Base-by-base conservation (phyloP, 768 basidiomycete genomes). In the Lactarius tabidus region DNA sequence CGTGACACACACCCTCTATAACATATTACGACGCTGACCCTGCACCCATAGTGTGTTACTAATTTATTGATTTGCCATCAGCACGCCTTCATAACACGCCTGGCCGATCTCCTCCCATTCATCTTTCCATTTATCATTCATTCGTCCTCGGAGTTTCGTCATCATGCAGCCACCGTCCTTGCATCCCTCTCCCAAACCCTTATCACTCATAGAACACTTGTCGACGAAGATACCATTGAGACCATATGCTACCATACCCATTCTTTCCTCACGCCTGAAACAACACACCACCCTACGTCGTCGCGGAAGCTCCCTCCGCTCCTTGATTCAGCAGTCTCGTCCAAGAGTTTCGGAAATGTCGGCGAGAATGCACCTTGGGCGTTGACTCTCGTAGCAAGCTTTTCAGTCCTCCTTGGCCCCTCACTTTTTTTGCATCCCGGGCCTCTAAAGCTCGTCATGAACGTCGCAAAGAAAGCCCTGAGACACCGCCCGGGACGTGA, bases 351-450 rank as follows among this genome's bases (percentile, higher is more conserved):
- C 15, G 61, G 52, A 15, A 33, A 33, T 35, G 35, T 48, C 2
- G 65, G 65, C n/a, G 33, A 45, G 48, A 55, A 66, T 39, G 57
- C 65, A 4, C 51, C 65, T 58, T 66, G 65, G 65, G 65, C 65
- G n/a, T 48, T 58, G 39, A 54, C 65, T 1, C 1, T 62, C 41
- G 33, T 62, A 10, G 65, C 65, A 35, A 66, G 20, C 57, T 59
- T 66, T 20, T 29, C 60, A 1, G 15, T 66, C 26, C 56, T 66
- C n/a, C 65, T 66, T 7, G 65, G 65, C 17, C 33, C 60, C 4
- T 66, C 65, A 2, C 65, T 66, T 43, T 66, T 66, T 36, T 36
- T 59, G 48, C 31, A 59, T 15, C 60, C 29, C 7, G 65, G 65
- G 1, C 65, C 65, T 33, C 60, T 66, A 39, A 66, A 66, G 61